Base-by-base conservation (phyloP, 768 basidiomycete species). In the Lanmaoa pseudosensibilis region DNA sequence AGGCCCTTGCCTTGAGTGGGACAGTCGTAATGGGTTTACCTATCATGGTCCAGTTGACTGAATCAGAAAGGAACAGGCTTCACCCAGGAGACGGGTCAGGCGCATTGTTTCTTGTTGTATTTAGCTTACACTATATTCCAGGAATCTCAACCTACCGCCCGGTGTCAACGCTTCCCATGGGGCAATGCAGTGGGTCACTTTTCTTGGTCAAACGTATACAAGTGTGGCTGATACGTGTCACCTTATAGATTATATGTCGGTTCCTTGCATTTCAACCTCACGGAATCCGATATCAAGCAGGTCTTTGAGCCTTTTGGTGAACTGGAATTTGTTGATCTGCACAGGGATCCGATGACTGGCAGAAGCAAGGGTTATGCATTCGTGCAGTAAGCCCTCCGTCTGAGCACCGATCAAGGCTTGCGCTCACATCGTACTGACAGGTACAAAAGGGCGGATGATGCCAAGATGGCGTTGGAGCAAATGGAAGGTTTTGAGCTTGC, bases 401-500 rank as follows among this genome's bases (percentile, higher is more conserved):
- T n/a, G 27, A 19, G 41, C 48, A 43, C 21, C 39, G 16, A 21
- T 57, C 18, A 41, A 45, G 21, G 27, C 46, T 36, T 34, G 36
- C 49, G 21, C 52, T 57, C 25, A 62, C 21, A 41, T 15, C 39
- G 30, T 50, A 45, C 43, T n/a, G 30, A 27, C 55, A 94, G 92
- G 72, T 95, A 94, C 72, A 92, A 92, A 69, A 81, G 92, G 50
- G 77, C 84, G n/a, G 90, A 94, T 69, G 92, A 98, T 69, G 96
- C 97, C 25, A 89, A 90, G 70, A 95, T 95, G 87, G 97, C 97
- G 25, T 74, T 99, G 43, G 94, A 97, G 67, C 93, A 98, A 65
- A 99, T 99, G 97, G 95, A 98, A 78, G 93, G 93, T 30, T 99
- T 99, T 68, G 94, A 97, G 66, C 82, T 99, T 55, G 97, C 97